phyloP scores from a whole-genome alignment of 2,329 filamentous ascomycete species.

The Annulohypoxylon truncatum region DNA sequence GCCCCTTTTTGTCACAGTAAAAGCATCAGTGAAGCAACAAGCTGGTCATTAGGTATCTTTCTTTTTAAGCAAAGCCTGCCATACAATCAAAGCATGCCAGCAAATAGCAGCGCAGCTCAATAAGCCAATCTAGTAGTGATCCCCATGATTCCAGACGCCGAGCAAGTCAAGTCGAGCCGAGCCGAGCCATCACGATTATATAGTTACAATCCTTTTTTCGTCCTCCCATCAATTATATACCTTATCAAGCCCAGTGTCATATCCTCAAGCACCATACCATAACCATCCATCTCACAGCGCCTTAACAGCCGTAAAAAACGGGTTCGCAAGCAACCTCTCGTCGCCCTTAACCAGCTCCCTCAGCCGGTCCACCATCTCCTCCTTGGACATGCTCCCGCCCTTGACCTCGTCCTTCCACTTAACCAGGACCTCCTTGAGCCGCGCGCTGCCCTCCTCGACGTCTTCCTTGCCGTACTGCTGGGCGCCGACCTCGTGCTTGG shows the following conservation, averaged over 20 bases:
- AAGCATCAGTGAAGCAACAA: not conserved
- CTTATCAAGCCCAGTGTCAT: not conserved
- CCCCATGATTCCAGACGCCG: conserved; percentile 24
- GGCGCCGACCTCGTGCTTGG: conserved; percentile 73
- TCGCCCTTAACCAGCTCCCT: conserved; percentile 82
- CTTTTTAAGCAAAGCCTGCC: not conserved
- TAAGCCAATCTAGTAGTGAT: conserved; percentile 29
- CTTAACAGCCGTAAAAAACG: conserved; percentile 77
- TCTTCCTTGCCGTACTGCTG: conserved; percentile 80
- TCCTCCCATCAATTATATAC: conserved; percentile 1
- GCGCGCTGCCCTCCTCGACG: conserved; percentile 85
- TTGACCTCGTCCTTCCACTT: conserved; percentile 86
- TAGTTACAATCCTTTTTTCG: conserved; percentile 16
- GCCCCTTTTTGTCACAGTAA: not conserved
- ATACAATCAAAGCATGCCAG: conserved; percentile 4
- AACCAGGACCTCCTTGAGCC: conserved; percentile 85
- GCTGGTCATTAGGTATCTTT: conserved; percentile 5
- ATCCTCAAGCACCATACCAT: not conserved
- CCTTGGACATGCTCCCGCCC: conserved; percentile 70
- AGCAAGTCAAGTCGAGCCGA: conserved; percentile 14
- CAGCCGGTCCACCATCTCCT: conserved; percentile 83
- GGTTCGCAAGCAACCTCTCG: conserved; percentile 70
- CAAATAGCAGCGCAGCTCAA: conserved; percentile 9
- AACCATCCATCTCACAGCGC: conserved; percentile 58
- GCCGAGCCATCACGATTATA: conserved; percentile 21